Base-by-base conservation (phyloP, 1,284 basidiomycete genomes). In the Cutaneotrichosporon spelunceum region DNA sequence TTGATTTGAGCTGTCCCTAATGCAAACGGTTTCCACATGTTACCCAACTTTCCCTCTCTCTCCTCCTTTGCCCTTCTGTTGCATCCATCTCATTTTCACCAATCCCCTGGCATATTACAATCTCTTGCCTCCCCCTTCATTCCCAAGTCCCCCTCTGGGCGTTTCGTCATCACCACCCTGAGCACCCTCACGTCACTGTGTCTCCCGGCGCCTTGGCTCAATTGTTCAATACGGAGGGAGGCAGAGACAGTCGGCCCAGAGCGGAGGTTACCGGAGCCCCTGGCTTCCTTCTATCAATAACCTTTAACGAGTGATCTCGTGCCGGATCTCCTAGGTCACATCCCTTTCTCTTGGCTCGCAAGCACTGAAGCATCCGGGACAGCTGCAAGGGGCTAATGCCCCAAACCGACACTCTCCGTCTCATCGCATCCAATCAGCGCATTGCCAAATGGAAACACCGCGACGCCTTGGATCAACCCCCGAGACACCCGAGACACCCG, bases 151-250 rank as follows among this genome's bases (percentile, higher is more conserved):
- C 39, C 39, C 39, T 9, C n/a, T 16, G 19, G 4, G 39, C 39
- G 19, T 42, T 42, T 42, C 39, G 39, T 42, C 39, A 42, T 42
- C 39, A 42, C n/a, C n/a, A 42, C 39, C 39, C 39, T 42, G 39
- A n/a, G n/a, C n/a, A n/a, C n/a, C n/a, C 9, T 19, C 16, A 2
- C 39, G 3, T 19, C 39, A n/a, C 39, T 19, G 19, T 42, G 4
- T 7, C 39, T 42, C 39, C 19, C 19, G 19, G 39, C 3, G 0
- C 39, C 6, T 2, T 33, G 30, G 30, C 30, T 33, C 30, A 33
- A 3, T 1, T 7, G 8, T 5, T 7, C 8, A 33, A 33, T 7
- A 33, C 8, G 13, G 30, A 33, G 30, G 30, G 2, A 33, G 30
- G 30, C 8, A 33, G 36, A 39, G 30, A 39, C 13, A 39, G 16